Evolutionary conservation across 2,329 filamentous ascomycete genomes (phyloP).

Genomic region (Calonectria fujianensis): DNA sequence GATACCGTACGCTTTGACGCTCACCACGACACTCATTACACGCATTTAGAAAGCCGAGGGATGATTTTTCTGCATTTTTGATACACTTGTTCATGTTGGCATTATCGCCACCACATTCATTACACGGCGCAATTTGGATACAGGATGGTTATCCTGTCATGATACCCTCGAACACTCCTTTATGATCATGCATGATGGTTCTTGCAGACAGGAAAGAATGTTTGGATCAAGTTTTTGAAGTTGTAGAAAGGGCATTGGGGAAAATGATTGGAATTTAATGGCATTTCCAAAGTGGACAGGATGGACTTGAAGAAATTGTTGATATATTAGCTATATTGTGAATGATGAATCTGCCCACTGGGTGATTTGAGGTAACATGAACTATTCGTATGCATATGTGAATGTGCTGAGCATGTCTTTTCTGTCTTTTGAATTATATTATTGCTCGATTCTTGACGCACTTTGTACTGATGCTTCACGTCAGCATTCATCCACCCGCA

Average conservation of each 20-base stretch:
- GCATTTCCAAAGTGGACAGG: constrained; percentile 2
- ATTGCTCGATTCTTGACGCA: neutral
- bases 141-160: constrained; percentile 42
- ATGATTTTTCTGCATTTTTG: constrained; percentile 36
- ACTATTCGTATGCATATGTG: no score
- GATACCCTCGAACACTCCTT: constrained; percentile 55
- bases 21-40: constrained; percentile 42
- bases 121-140: constrained; percentile 49
- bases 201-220: constrained; percentile 5
- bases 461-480: no score
- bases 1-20: constrained; percentile 44
- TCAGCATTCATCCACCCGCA: no score
- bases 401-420: neutral
- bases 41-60: constrained; percentile 34
- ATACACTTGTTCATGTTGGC: constrained; percentile 41
- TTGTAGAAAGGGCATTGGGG: neutral
- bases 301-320: neutral
- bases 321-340: constrained; percentile 22
- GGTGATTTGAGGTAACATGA: neutral
- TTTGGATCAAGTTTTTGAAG: constrained; percentile 16
- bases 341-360: constrained; percentile 7
- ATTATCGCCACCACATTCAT: constrained; percentile 48
- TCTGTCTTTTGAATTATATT: neutral
- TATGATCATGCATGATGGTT: constrained; percentile 31
- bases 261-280: constrained; percentile 36